phyloP scores from a whole-genome alignment of 176 grass and related monocot genomes.

The Zoysia pacifica region DNA sequence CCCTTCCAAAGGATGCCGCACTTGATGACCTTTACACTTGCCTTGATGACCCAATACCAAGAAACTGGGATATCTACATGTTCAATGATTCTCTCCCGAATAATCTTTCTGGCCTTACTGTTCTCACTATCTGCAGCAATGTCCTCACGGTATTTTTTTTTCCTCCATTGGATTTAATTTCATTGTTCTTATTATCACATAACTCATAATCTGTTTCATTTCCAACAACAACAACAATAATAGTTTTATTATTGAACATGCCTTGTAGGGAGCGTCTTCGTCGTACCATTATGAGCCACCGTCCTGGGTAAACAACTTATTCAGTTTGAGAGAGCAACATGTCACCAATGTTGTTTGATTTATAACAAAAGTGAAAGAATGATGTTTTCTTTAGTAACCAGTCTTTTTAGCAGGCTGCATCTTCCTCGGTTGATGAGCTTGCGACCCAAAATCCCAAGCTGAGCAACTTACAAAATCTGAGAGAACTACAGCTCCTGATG shows the following conservation, averaged over 20 bases:
- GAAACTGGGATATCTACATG: rapidly evolving
- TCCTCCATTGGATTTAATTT: not conserved
- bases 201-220: not conserved
- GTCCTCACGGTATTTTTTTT: constrained; percentile 39
- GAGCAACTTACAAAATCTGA: constrained; percentile 49
- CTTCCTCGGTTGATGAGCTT: no score
- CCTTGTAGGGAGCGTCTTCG: constrained; percentile 15
- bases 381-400: no score
- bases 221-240: no score
- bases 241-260: not conserved
- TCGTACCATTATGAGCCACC: constrained; percentile 11
- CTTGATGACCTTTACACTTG: constrained; percentile 47
- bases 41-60: not conserved
- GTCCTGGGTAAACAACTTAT: no score
- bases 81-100: not conserved
- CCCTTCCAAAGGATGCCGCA: constrained; percentile 4
- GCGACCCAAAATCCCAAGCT: not conserved
- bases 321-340: no score
- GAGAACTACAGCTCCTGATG: constrained; percentile 64
- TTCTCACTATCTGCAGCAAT: constrained; percentile 53
- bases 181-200: not conserved
- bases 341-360: no score
- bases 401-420: not conserved
- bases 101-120: constrained; percentile 40
- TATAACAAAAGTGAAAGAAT: no score